phyloP scores from a whole-genome alignment of 2,329 filamentous ascomycete species.

The Verticillium nubilum region DNA sequence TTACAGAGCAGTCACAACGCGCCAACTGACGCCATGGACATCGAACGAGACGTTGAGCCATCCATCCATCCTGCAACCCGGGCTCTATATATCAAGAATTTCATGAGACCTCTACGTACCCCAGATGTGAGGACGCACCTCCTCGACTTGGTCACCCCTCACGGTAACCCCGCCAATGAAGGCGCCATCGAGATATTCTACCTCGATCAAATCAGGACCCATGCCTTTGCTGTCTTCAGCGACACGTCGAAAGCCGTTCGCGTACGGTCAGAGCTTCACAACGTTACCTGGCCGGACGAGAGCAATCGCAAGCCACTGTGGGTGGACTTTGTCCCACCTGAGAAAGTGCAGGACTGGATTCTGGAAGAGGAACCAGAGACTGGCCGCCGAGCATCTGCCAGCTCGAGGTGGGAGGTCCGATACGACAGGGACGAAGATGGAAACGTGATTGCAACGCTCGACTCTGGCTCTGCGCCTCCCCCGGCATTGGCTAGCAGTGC shows the following conservation, averaged over 20 bases:
- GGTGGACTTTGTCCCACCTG: conserved; percentile 83
- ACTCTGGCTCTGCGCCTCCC: conserved; percentile 15
- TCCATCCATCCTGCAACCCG: conserved; percentile 67
- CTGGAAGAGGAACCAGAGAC: conserved; percentile 51
- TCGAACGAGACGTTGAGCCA: conserved; percentile 37
- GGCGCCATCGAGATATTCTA: conserved; percentile 64
- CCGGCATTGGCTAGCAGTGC: neutral
- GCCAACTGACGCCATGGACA: conserved; percentile 21
- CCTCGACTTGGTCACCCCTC: conserved; percentile 58
- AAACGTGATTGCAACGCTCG: conserved; percentile 48
- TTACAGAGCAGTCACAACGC: neutral
- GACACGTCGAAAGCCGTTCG: conserved; percentile 66
- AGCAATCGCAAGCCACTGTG: conserved; percentile 76
- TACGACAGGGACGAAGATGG: conserved; percentile 58
- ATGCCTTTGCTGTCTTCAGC: conserved; percentile 74
- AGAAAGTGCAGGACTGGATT: conserved; percentile 70
- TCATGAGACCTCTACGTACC: conserved; percentile 80
- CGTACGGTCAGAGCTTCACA: conserved; percentile 71
- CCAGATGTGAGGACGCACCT: conserved; percentile 64
- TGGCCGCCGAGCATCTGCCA: conserved; percentile 32
- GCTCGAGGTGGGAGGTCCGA: conserved; percentile 63
- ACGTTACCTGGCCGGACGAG: conserved; percentile 80
- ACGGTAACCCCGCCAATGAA: conserved; percentile 41
- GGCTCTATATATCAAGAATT: conserved; percentile 81
- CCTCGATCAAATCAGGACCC: conserved; percentile 79